Evolutionary conservation across 306 rosid genomes (phyloP).

Genomic region (Echinosophora koreensis): DNA sequence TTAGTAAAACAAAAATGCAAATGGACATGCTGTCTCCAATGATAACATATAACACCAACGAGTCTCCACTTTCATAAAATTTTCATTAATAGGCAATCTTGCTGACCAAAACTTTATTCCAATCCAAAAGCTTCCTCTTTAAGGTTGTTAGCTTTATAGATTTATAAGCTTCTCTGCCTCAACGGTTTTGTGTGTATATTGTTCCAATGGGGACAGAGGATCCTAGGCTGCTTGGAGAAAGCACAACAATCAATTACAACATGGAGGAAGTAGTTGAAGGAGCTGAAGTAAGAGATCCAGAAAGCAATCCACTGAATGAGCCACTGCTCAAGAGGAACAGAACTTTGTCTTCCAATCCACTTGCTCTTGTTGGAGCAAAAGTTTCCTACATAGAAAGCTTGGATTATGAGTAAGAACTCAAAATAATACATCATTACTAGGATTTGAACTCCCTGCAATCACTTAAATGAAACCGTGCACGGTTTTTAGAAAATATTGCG

Average conservation of each 20-base stretch:
- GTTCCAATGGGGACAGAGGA: conserved; percentile 65
- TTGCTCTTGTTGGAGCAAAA: conserved; percentile 80
- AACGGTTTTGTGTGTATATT: background rate
- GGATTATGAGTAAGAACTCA: conserved; percentile 75
- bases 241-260: conserved; percentile 33
- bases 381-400: conserved; percentile 87
- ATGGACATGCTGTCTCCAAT: background rate
- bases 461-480: no score
- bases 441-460: no score
- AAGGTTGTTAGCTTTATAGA: background rate
- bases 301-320: conserved; percentile 63
- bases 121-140: background rate
- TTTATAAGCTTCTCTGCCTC: conserved; percentile 31
- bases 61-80: conserved; percentile 5
- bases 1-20: conserved; percentile 5
- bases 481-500: no score
- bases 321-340: conserved; percentile 74
- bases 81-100: background rate
- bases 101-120: conserved; percentile 10
- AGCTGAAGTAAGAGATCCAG: conserved; percentile 74
- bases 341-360: conserved; percentile 77
- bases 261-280: conserved; percentile 56
- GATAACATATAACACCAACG: conserved; percentile 8
- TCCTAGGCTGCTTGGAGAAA: conserved; percentile 41
- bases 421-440: background rate